A percentile compares a stretch with the other conserved stretches of the same genome.
Conservation (phyloP, 176 grass and related monocot genomes). For the Secale cereale region DNA sequence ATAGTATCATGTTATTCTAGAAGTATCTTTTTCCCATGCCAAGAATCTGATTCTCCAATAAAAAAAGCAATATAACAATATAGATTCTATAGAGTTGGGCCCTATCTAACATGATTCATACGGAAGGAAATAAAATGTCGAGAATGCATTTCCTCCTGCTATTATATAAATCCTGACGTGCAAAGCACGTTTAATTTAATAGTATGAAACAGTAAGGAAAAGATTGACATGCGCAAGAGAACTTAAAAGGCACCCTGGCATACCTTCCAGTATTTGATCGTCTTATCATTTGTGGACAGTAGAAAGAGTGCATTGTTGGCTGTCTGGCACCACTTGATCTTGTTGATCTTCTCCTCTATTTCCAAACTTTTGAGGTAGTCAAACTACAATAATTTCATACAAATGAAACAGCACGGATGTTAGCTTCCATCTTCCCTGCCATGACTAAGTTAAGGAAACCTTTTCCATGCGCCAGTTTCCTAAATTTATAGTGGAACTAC, state of each 20-base stretch:
- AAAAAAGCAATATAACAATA: no score
- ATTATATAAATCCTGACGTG: no score
- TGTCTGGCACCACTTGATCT: slow-evolving; percentile 79
- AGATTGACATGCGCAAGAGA: not conserved
- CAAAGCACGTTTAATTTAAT: no score
- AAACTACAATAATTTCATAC: slow-evolving; percentile 56
- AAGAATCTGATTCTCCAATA: no score
- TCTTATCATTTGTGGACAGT: slow-evolving; percentile 93
- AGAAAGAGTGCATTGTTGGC: slow-evolving; percentile 64
- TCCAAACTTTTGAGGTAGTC: slow-evolving; percentile 97
- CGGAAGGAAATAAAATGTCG: no score
- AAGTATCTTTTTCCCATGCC: no score
- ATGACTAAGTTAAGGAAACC: not conserved
- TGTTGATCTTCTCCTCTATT: slow-evolving; percentile 98
- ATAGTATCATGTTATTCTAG: no score
- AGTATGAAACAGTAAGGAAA: not conserved
- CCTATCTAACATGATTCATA: no score
- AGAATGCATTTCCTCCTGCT: no score
- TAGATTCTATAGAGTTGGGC: no score
- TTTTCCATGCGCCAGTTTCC: not conserved
- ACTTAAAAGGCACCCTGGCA: not conserved
- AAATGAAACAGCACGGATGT: slow-evolving; percentile 10
- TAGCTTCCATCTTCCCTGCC: not conserved
- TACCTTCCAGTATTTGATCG: slow-evolving; percentile 97
- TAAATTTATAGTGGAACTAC: not conserved